These are phyloP conservation scores for Simplicillium sp. DNA, from an alignment of 2,329 filamentous ascomycete species.

Conservation along the genomic window DNA sequence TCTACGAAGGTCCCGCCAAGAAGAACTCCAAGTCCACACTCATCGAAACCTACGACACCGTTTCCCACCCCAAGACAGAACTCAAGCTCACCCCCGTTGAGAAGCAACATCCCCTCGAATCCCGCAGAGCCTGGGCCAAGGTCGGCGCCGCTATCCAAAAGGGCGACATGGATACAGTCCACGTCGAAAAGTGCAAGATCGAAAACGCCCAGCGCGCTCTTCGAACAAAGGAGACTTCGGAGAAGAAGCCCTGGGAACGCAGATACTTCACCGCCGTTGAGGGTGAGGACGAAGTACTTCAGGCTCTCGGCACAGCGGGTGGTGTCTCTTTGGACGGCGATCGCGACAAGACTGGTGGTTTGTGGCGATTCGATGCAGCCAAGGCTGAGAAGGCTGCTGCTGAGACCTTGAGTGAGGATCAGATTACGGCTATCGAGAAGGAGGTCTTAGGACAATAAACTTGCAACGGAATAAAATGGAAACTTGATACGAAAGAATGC, in stretches of 20 bases:
- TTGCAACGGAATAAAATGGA: too few species aligned
- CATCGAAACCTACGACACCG: conserved; percentile 53
- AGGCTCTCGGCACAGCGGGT: conserved; percentile 31
- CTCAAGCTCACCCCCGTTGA: conserved; percentile 65
- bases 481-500: too few species aligned
- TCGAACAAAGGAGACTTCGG: conserved; percentile 65
- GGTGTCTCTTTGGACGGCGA: conserved; percentile 43
- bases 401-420: conserved; percentile 26
- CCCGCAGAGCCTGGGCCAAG: conserved; percentile 76
- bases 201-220: conserved; percentile 75
- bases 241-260: conserved; percentile 69
- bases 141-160: conserved; percentile 72
- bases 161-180: conserved; percentile 76
- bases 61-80: conserved; percentile 48
- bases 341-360: conserved; percentile 49
- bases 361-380: conserved; percentile 48
- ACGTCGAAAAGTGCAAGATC: conserved; percentile 74
- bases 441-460: conserved; percentile 30
- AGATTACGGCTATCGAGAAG: conserved; percentile 33
- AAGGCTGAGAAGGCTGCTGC: conserved; percentile 29
- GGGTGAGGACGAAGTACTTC: conserved; percentile 34
- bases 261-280: conserved; percentile 63
- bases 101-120: conserved; percentile 78
- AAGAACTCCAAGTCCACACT: conserved; percentile 37
- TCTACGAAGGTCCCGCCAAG: conserved; percentile 56